Percentiles rank a stretch among this genome's conserved stretches.
Evolutionary conservation across 306 rosid species (phyloP).

Genomic region (Malus domestica): DNA sequence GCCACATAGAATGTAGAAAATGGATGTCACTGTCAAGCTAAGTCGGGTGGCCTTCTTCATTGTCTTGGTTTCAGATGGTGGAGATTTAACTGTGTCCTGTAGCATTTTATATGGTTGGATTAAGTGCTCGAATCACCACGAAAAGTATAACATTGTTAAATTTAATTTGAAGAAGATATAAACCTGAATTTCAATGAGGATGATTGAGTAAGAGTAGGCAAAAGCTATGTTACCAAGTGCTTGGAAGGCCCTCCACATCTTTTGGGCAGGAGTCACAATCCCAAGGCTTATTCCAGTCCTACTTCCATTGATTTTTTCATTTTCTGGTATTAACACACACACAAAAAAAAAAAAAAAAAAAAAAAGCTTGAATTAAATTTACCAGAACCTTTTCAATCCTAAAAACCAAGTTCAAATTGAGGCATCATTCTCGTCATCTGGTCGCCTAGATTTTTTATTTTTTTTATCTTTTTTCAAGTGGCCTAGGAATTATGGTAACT

Average conservation of each 20-base stretch:
- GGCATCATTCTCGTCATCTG: too few relatives aligned
- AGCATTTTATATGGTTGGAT: neutral
- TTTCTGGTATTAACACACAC: constrained; percentile 25
- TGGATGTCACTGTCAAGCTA: constrained; percentile 44
- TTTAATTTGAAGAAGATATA: too few relatives aligned
- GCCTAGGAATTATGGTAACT: too few relatives aligned
- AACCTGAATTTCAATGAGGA: constrained; percentile 92
- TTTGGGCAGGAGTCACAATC: constrained; percentile 46
- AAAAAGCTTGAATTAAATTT: neutral
- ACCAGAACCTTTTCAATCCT: neutral
- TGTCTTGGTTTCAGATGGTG: too few relatives aligned
- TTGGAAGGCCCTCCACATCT: constrained; percentile 72
- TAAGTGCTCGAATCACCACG: too few relatives aligned
- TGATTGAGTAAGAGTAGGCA: constrained; percentile 77
- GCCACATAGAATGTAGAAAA: constrained; percentile 72
- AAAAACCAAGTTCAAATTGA: too few relatives aligned
- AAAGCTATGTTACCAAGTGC: constrained; percentile 88
- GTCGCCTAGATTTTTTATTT: too few relatives aligned
- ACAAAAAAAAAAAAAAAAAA: too few relatives aligned
- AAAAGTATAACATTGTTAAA: too few relatives aligned
- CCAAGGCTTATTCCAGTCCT: constrained; percentile 53
- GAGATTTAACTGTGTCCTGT: constrained; percentile 30
- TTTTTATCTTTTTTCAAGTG: too few relatives aligned
- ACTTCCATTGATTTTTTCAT: constrained; percentile 42
- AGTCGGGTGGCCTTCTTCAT: neutral